These are phyloP conservation scores for Boletus eberwhitei DNA, from an alignment of 768 basidiomycete genomes.

Conservation along the genomic window DNA sequence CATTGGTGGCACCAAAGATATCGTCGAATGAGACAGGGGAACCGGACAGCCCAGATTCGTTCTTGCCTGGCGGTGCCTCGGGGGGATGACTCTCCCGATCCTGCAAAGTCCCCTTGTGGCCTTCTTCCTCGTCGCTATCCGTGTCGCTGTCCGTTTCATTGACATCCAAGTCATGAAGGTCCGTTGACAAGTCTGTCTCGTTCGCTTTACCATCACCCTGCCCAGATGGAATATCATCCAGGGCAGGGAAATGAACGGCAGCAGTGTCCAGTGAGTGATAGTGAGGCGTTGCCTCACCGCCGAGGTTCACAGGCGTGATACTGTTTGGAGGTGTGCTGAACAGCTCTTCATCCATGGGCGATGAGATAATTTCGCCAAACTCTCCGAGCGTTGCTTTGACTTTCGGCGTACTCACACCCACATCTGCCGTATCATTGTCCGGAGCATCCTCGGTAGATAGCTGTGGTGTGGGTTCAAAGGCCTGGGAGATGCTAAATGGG, in stretches of 20 bases:
- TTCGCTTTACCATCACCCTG: constrained; percentile 30
- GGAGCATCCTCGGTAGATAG: constrained; percentile 13
- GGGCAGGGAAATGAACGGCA: constrained; percentile 35
- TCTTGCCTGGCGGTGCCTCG: constrained; percentile 10
- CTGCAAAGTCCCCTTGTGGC: constrained; percentile 30
- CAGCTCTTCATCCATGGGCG: constrained; percentile 44
- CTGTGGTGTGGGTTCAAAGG: constrained; percentile 15
- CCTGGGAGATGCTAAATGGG: constrained; percentile 51
- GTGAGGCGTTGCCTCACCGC: constrained; percentile 13
- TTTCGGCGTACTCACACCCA: constrained; percentile 21
- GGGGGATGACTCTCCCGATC: constrained; percentile 17
- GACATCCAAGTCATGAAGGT: constrained; percentile 56
- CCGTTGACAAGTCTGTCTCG: constrained; percentile 52
- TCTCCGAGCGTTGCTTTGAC: constrained; percentile 9
- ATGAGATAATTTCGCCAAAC: constrained; percentile 22
- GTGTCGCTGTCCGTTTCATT: constrained; percentile 54
- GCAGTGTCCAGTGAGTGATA: constrained; percentile 26
- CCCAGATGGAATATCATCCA: constrained; percentile 30
- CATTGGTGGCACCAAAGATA: constrained; percentile 42
- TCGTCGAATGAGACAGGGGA: constrained; percentile 50
- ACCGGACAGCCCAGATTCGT: constrained; percentile 7
- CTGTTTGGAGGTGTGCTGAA: constrained; percentile 62
- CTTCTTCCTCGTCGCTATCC: constrained; percentile 44
- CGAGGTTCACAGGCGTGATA: constrained; percentile 23
- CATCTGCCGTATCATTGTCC: constrained; percentile 22